These are phyloP conservation scores for Monilinia vaccinii-corymbosi DNA, from an alignment of 2,329 filamentous ascomycete species.

Conservation along the genomic window DNA sequence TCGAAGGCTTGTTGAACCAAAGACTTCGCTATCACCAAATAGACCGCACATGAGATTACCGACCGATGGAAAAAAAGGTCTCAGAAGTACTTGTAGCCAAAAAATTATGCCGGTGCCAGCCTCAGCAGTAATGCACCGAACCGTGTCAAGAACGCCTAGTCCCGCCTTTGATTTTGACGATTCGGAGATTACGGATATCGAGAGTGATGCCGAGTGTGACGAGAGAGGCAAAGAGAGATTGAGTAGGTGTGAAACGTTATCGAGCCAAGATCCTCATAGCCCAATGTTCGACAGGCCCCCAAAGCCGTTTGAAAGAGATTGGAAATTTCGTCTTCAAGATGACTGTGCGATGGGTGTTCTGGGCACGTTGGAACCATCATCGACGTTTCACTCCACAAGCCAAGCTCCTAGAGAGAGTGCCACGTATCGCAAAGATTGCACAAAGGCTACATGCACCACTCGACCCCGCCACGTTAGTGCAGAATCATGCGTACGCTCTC, in stretches of 20 bases:
- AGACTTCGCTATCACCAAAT: neutral
- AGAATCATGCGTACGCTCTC: neutral
- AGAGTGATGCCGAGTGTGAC: neutral
- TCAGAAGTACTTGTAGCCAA: neutral
- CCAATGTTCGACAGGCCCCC: neutral
- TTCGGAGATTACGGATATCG: neutral
- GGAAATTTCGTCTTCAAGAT: neutral
- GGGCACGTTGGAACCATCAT: neutral
- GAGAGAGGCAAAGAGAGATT: neutral
- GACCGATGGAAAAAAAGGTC: neutral
- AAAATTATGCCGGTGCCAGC: neutral
- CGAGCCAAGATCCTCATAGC: neutral
- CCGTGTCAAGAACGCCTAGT: conserved; percentile 3
- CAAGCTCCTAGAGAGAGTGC: neutral
- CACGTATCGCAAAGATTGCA: neutral
- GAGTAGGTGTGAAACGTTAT: neutral
- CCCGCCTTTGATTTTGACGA: conserved; percentile 5
- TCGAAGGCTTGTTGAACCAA: neutral
- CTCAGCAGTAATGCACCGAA: neutral
- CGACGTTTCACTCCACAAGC: neutral
- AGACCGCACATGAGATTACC: neutral
- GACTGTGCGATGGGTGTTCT: neutral
- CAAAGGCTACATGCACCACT: neutral
- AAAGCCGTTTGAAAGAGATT: neutral
- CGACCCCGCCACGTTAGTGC: neutral